phyloP scores from a whole-genome alignment of 2,329 filamentous ascomycete species.

The Bisporella sp. region DNA sequence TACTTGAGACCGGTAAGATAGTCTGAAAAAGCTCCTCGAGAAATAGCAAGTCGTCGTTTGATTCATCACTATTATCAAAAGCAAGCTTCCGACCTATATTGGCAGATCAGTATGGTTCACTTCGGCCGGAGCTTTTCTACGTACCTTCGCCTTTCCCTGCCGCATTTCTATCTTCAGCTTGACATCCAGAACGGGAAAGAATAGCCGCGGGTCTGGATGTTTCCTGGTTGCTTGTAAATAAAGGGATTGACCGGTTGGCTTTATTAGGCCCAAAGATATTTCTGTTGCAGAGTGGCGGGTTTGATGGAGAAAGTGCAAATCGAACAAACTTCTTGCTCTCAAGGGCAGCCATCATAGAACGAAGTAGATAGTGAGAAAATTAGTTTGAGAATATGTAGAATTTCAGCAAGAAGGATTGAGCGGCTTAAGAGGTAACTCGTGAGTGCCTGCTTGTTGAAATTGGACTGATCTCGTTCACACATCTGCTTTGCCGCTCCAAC shows the following conservation, averaged over 20 bases:
- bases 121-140: neutral
- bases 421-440: neutral
- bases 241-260: no score
- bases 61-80: neutral
- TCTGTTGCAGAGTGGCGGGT: no score
- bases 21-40: neutral
- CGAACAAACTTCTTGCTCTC: no score
- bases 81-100: neutral
- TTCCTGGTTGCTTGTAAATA: no score
- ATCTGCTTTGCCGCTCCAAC: conserved; percentile 11
- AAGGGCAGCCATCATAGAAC: neutral
- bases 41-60: neutral
- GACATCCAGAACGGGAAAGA: neutral
- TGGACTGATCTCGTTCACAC: conserved; percentile 5
- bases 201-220: no score
- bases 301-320: no score
- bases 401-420: neutral
- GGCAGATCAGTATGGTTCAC: neutral
- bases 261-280: no score
- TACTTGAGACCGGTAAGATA: neutral
- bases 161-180: neutral
- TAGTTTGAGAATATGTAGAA: neutral
- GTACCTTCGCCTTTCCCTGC: neutral
- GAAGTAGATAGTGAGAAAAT: neutral
- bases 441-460: neutral